Evolutionary conservation across 2,329 filamentous ascomycete species (phyloP).

Genomic region (Akanthomyces muscarius): DNA sequence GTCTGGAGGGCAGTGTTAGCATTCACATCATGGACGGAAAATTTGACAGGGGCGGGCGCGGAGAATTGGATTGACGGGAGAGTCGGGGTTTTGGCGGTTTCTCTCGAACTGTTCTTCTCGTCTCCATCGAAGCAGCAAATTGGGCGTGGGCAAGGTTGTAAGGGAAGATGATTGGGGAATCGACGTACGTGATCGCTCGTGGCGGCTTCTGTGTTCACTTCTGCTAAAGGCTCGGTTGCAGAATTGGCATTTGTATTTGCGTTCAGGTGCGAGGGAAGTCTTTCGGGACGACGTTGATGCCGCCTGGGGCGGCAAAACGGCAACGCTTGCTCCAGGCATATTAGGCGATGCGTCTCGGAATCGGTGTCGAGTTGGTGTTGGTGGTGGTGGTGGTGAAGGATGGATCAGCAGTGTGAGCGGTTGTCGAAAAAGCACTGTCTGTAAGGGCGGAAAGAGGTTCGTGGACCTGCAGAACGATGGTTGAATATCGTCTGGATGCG

Average conservation of each 20-base stretch:
- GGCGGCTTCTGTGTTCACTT: slow-evolving; percentile 93
- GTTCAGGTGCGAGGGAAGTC: slow-evolving; percentile 74
- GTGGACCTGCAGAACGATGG: slow-evolving; percentile 46
- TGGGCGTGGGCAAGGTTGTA: not conserved
- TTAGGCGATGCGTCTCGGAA: slow-evolving; percentile 26
- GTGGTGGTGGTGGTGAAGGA: slow-evolving; percentile 1
- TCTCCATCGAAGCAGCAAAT: not conserved
- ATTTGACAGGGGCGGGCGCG: too few species aligned
- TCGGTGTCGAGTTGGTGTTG: slow-evolving; percentile 1
- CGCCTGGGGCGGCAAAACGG: slow-evolving; percentile 59
- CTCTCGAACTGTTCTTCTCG: not conserved
- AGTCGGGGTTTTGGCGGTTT: not conserved
- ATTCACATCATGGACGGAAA: not conserved
- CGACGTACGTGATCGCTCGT: slow-evolving; percentile 95
- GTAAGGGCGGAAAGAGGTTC: slow-evolving; percentile 8
- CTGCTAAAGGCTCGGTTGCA: slow-evolving; percentile 96
- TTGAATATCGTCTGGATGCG: slow-evolving; percentile 51
- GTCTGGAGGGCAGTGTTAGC: slow-evolving; percentile 51
- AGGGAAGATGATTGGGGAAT: not conserved
- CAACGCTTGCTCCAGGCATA: slow-evolving; percentile 69
- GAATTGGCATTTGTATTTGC: slow-evolving; percentile 99
- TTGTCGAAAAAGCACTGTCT: slow-evolving; percentile 20
- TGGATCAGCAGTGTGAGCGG: slow-evolving; percentile 12
- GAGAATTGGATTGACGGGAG: not conserved
- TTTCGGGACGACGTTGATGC: slow-evolving; percentile 72